Percentiles rank a stretch among this genome's conserved stretches.
Evolutionary conservation across 345 rosid genomes (phyloP).

Genomic region (Populus ilicifolia): DNA sequence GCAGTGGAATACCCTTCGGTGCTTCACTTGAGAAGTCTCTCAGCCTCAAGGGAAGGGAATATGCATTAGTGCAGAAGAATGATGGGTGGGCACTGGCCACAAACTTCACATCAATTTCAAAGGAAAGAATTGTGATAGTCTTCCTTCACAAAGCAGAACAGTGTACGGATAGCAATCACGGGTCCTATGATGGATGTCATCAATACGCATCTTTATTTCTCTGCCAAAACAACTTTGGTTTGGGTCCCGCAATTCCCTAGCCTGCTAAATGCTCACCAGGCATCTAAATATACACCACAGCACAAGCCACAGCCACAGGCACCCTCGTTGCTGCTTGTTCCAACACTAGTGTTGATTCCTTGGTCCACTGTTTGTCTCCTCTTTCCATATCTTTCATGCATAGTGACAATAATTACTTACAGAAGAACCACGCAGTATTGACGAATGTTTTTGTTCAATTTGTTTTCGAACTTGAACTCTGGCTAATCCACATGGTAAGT

Average conservation of each 20-base stretch:
- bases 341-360: not conserved
- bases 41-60: too few species aligned
- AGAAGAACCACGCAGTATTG: not conserved
- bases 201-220: constrained; percentile 16
- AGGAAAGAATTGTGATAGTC: not conserved
- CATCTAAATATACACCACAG: not conserved
- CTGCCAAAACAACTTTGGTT: not conserved
- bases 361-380: not conserved
- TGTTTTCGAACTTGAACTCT: constrained; percentile 5
- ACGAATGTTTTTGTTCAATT: not conserved
- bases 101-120: too few species aligned
- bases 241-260: not conserved
- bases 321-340: not conserved
- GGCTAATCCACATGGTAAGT: not conserved
- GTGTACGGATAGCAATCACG: constrained; percentile 23
- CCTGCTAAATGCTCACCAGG: not conserved
- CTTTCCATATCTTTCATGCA: not conserved
- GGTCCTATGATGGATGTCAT: constrained; percentile 24
- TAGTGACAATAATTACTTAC: not conserved
- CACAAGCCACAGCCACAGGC: not conserved
- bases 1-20: too few species aligned
- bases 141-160: not conserved
- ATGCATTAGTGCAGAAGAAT: too few species aligned
- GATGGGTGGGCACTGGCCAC: too few species aligned
- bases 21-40: too few species aligned